phyloP scores from a whole-genome alignment of 2,329 filamentous ascomycete genomes.

The Colletotrichum sublineola region DNA sequence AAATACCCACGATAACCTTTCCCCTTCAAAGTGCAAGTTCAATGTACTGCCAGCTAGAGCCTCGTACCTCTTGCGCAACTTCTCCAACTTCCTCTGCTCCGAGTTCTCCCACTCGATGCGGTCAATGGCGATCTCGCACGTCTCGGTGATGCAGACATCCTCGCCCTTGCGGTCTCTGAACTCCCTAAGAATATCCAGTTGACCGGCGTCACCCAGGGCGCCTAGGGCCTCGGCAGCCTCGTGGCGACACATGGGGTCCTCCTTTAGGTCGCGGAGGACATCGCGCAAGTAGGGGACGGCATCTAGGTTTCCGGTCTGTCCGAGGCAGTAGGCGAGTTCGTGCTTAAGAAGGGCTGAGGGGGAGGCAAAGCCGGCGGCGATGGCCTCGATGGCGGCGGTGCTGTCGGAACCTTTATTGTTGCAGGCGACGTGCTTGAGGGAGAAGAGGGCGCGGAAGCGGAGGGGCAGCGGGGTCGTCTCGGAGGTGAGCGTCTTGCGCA shows the following conservation, averaged over 20 bases:
- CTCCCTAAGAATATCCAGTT: slow-evolving; percentile 78
- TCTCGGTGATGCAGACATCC: slow-evolving; percentile 87
- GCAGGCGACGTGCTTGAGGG: slow-evolving; percentile 91
- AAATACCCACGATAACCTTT: slow-evolving; percentile 17
- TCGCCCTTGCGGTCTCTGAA: slow-evolving; percentile 83
- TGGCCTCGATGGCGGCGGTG: slow-evolving; percentile 77
- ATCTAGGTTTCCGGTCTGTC: slow-evolving; percentile 84
- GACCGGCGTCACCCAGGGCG: slow-evolving; percentile 81
- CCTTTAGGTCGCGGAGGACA: slow-evolving; percentile 81
- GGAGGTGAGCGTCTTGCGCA: slow-evolving; percentile 82
- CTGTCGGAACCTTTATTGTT: slow-evolving; percentile 73
- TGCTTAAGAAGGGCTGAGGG: slow-evolving; percentile 94
- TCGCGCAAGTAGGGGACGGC: slow-evolving; percentile 79
- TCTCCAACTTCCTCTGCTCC: slow-evolving; percentile 77
- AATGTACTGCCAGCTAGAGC: background rate
- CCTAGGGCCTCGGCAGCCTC: slow-evolving; percentile 96
- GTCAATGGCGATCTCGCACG: slow-evolving; percentile 95
- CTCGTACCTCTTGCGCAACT: slow-evolving; percentile 81
- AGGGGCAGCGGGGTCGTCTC: slow-evolving; percentile 86
- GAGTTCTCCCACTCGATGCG: slow-evolving; percentile 94
- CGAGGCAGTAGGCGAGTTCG: slow-evolving; percentile 96
- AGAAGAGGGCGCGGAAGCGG: slow-evolving; percentile 97
- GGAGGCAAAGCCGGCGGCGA: slow-evolving; percentile 87
- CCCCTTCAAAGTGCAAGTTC: background rate
- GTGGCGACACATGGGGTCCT: slow-evolving; percentile 96